Evolutionary conservation across 306 rosid genomes (phyloP), one percentile per base, ranked within the genome.

Genomic region (Hippophae rhamnoides): DNA sequence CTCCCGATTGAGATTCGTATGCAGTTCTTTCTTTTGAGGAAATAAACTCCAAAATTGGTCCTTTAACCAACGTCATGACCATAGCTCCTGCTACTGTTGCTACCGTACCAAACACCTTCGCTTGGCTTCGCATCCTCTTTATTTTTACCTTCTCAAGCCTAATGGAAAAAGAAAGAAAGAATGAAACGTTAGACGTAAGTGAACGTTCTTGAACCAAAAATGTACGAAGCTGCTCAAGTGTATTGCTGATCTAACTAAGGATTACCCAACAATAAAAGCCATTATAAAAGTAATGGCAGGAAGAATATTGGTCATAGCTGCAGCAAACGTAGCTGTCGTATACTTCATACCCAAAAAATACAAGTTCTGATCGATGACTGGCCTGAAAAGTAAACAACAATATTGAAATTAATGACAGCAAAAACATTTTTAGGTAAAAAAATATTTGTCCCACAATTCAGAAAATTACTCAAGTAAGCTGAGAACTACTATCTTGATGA

Each of bases 281-380:
- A 69, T 69, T 9, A 72, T 12, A 57, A 73, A 73, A n/a, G 70
- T 67, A 73, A 73, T 60, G 6, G 69, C 79, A 7, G 73, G 76
- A 18, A 69, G 48, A 56, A 62, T 57, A 57, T 77, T 73, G 67
- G 58, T 64, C 82, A 77, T 72, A 14, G 75, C 82, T 7, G 78
- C 43, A 18, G 78, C 27, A 65, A 73, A 77, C n/a, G 75, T 77
- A 5, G 78, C 70, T n/a, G 72, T 72, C 8, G 82, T 64, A 13
- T 51, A 40, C 52, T 61, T 60, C 69, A 72, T 47, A 9, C 67
- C 78, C 6, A 62, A 40, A 43, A 25, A 69, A 51, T 11, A 77
- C 25, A 72, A 53, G 56, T 69, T 72, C 54, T 59, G 74, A 49
- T 69, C 69, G 12, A 72, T 58, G 8, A 77, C 67, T 7, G 82